A percentile compares a stretch with the other conserved stretches of the same genome.
phyloP scores from a whole-genome alignment of 768 basidiomycete species.

The Grammothele lineata region DNA sequence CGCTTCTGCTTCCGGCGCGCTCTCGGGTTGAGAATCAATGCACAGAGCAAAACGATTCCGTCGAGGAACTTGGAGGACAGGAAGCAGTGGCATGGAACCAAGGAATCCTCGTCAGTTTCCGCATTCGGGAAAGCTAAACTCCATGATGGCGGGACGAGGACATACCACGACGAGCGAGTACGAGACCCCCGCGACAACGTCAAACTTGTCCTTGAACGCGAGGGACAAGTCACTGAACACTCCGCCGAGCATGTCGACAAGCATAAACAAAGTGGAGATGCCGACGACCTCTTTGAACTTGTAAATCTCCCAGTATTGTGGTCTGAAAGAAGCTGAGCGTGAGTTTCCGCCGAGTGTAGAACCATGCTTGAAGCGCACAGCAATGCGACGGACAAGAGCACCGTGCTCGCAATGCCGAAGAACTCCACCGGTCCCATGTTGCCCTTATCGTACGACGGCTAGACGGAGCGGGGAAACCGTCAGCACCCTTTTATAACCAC shows the following conservation, averaged over 20 bases:
- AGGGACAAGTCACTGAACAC: constrained; percentile 67
- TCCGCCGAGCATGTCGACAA: constrained; percentile 63
- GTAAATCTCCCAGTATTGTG: constrained; percentile 78
- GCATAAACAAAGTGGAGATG: constrained; percentile 64
- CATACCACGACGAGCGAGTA: constrained; percentile 58
- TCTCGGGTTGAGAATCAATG: constrained; percentile 1
- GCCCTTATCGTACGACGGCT: constrained; percentile 36
- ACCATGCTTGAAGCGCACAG: constrained; percentile 30
- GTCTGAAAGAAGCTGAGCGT: constrained; percentile 21
- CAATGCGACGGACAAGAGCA: constrained; percentile 50
- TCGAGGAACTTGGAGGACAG: constrained; percentile 49
- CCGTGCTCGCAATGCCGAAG: constrained; percentile 58
- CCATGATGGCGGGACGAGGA: too few relatives aligned
- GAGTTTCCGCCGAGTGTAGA: too few relatives aligned
- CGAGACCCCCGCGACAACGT: constrained; percentile 54
- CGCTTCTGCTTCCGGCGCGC: too few relatives aligned
- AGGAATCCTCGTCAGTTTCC: too few relatives aligned
- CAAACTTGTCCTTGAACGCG: constrained; percentile 56
- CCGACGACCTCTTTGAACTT: constrained; percentile 57
- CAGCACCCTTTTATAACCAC: too few relatives aligned
- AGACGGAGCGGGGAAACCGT: too few relatives aligned
- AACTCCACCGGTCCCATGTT: constrained; percentile 37
- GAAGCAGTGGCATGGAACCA: not conserved
- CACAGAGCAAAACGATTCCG: constrained; percentile 12
- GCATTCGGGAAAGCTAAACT: too few relatives aligned